Conservation (phyloP, 768 basidiomycete species). For the Candolleomyces efflorescens region DNA sequence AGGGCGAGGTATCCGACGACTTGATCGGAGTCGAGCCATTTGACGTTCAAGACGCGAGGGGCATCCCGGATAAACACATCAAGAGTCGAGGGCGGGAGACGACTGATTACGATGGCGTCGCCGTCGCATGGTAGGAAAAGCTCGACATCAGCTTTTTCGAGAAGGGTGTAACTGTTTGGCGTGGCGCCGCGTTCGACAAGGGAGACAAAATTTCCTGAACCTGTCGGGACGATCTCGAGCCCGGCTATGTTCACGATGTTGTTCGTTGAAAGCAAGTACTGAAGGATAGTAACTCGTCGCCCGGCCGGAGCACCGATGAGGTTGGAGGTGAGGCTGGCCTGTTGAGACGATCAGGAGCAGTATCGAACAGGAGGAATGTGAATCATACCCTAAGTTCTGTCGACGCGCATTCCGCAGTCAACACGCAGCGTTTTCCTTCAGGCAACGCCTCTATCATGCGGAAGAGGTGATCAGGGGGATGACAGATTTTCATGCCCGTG, state of each 20-base stretch:
- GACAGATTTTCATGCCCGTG: conserved; percentile 30
- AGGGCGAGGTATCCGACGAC: conserved; percentile 26
- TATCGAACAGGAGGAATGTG: neutral
- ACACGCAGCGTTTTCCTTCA: conserved; percentile 10
- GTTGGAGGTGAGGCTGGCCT: neutral
- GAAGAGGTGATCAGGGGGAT: conserved; percentile 26
- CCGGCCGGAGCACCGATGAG: neutral
- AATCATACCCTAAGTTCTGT: neutral
- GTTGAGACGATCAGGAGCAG: neutral
- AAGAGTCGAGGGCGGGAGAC: conserved; percentile 20
- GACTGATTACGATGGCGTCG: conserved; percentile 24
- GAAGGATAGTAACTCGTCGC: conserved; percentile 13
- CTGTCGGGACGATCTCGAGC: conserved; percentile 32
- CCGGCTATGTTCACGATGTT: conserved; percentile 30
- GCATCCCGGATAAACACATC: conserved; percentile 18
- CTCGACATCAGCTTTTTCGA: conserved; percentile 22
- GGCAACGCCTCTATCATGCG: conserved; percentile 18
- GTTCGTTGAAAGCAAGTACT: conserved; percentile 31
- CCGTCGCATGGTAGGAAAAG: conserved; percentile 27
- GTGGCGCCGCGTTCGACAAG: neutral
- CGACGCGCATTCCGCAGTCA: neutral
- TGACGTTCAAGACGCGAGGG: conserved; percentile 27
- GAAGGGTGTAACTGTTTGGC: conserved; percentile 17
- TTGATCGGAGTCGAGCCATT: conserved; percentile 18
- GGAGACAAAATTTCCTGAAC: conserved; percentile 18